Evolutionary conservation across 257 asterid genomes (phyloP).

Genomic region (Fraxinus pennsylvanica): DNA sequence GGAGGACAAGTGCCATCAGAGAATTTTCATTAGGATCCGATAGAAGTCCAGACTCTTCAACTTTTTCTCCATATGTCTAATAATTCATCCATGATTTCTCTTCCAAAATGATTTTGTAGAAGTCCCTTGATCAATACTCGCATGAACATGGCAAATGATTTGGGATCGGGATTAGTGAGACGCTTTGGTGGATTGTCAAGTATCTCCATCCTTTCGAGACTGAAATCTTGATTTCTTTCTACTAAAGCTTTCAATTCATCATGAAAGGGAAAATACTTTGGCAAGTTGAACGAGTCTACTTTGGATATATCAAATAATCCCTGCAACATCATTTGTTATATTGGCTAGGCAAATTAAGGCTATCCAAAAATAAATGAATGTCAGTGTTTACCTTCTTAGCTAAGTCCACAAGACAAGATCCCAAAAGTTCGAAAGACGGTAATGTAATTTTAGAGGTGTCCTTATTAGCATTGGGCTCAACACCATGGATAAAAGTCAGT

Average conservation of each 20-base stretch:
- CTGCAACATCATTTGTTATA: neutral
- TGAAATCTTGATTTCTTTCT: conserved; percentile 29
- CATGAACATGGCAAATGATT: neutral
- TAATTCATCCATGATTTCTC: neutral
- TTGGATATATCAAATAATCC: conserved; percentile 29
- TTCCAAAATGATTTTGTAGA: neutral
- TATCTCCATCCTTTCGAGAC: conserved; percentile 28
- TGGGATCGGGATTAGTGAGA: neutral
- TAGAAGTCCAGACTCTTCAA: neutral
- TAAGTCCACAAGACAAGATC: too few species aligned
- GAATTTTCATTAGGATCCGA: neutral
- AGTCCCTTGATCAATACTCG: neutral
- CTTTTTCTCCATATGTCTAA: neutral
- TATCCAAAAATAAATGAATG: too few species aligned
- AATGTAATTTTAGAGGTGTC: too few species aligned
- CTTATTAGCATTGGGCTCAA: too few species aligned
- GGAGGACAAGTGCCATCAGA: neutral
- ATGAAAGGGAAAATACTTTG: neutral
- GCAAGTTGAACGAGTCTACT: conserved; percentile 39
- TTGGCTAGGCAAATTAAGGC: too few species aligned
- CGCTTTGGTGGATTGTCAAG: neutral
- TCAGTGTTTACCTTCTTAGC: too few species aligned
- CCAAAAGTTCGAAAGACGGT: too few species aligned
- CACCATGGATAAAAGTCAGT: conserved; percentile 20
- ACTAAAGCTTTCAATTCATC: conserved; percentile 22